A percentile compares a stretch with the other conserved stretches of the same genome.
Evolutionary conservation across 1,284 basidiomycete species (phyloP).

Genomic region (Leucoagaricus sp.): DNA sequence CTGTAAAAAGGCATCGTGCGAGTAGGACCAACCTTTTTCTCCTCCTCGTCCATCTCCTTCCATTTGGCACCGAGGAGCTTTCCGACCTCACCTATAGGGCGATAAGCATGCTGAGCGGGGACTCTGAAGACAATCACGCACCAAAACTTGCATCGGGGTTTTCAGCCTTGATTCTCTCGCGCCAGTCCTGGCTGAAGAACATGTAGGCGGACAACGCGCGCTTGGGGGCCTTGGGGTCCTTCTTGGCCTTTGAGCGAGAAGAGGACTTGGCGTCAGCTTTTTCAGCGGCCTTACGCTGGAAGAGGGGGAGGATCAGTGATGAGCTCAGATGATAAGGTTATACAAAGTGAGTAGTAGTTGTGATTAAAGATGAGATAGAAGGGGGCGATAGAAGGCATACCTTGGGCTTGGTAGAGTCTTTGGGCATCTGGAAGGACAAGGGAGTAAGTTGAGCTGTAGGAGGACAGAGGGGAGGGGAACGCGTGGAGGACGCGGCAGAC

Average conservation of each 20-base stretch:
- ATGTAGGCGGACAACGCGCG: conserved; percentile 91
- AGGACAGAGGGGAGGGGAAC: conserved; percentile 9
- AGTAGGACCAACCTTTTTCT: conserved; percentile 73
- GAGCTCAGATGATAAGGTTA: no score
- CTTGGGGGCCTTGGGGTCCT: conserved; percentile 30
- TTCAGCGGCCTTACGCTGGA: conserved; percentile 67
- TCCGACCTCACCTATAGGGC: conserved; percentile 83
- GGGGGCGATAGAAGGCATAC: conserved; percentile 40
- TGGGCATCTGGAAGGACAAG: conserved; percentile 69
- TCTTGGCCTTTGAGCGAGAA: not conserved
- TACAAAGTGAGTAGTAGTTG: no score
- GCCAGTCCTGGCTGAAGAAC: conserved; percentile 97
- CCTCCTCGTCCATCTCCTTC: conserved; percentile 83
- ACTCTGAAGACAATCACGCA: conserved; percentile 43
- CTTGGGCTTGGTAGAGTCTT: conserved; percentile 73
- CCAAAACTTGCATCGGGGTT: conserved; percentile 95
- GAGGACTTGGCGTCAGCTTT: conserved; percentile 42
- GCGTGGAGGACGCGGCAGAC: conserved; percentile 7
- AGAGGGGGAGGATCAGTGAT: not conserved
- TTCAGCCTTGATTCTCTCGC: conserved; percentile 92
- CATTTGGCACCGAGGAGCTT: conserved; percentile 88
- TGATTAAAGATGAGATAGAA: conserved; percentile 15
- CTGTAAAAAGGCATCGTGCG: conserved; percentile 8
- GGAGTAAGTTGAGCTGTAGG: conserved; percentile 19
- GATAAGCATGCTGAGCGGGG: no score